phyloP scores from a whole-genome alignment of 208 protist genomes.

The Leishmania amazonensis region DNA sequence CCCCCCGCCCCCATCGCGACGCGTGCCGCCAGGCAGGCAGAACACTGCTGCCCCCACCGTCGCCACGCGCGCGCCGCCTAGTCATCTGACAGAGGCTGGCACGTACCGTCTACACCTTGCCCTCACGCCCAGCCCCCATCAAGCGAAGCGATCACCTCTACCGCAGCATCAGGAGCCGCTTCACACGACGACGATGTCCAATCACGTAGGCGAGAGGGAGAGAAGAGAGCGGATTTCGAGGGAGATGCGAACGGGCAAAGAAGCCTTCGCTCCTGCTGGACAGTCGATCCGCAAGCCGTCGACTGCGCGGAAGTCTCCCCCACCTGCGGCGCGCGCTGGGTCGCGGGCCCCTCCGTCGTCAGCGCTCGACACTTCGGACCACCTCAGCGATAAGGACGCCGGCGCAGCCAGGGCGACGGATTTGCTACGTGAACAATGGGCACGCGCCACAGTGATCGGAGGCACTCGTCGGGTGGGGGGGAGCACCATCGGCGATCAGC shows the following conservation, averaged over 20 bases:
- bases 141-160: neutral
- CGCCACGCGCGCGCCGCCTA: neutral
- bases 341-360: neutral
- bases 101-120: constrained; percentile 20
- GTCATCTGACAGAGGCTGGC: neutral
- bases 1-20: neutral
- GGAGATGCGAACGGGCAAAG: neutral
- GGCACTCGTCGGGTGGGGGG: neutral
- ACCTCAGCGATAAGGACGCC: neutral
- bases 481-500: neutral
- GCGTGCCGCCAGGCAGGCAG: neutral
- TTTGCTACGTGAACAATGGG: neutral
- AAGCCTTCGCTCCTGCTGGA: neutral
- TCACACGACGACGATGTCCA: neutral
- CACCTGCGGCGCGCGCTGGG: neutral
- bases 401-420: too few species aligned
- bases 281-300: neutral
- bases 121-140: constrained; percentile 8
- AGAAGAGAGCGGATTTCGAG: neutral
- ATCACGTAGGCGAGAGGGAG: neutral
- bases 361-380: neutral
- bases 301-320: neutral
- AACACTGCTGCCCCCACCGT: neutral
- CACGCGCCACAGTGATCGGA: neutral
- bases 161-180: neutral